Conservation (phyloP, 1,139 yeast species). For the Suhomyces wounanorum region DNA sequence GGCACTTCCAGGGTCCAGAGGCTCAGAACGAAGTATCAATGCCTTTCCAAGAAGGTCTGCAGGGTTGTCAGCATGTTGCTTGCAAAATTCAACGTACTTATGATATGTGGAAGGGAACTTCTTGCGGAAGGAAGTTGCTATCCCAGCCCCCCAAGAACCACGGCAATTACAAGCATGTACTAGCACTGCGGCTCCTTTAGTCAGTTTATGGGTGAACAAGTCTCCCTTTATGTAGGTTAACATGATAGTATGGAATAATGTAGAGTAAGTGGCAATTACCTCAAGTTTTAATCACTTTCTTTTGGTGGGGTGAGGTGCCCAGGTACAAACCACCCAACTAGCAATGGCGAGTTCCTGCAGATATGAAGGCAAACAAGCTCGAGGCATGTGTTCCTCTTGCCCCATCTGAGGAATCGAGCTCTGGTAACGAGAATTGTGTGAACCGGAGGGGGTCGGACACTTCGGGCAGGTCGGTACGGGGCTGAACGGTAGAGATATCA, state of each 20-base stretch:
- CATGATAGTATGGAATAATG: slow-evolving; percentile 15
- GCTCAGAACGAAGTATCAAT: slow-evolving; percentile 42
- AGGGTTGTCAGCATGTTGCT: slow-evolving; percentile 26
- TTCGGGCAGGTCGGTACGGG: not conserved
- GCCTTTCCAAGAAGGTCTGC: slow-evolving; percentile 54
- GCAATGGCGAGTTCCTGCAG: slow-evolving; percentile 7
- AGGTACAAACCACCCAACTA: slow-evolving; percentile 2
- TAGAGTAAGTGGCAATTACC: not conserved
- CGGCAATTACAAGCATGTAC: slow-evolving; percentile 81
- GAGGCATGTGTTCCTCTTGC: slow-evolving; percentile 2
- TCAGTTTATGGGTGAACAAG: slow-evolving; percentile 42
- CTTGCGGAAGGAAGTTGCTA: slow-evolving; percentile 55
- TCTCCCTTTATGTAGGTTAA: slow-evolving; percentile 62
- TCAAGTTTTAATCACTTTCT: not conserved
- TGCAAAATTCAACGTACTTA: slow-evolving; percentile 52
- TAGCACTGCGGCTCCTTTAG: slow-evolving; percentile 38
- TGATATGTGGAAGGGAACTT: slow-evolving; percentile 54
- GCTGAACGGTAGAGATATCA: not conserved
- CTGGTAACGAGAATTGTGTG: not conserved
- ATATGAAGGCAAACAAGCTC: slow-evolving; percentile 3
- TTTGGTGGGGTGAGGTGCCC: slow-evolving; percentile 10
- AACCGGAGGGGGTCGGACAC: not conserved
- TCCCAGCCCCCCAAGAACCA: slow-evolving; percentile 87
- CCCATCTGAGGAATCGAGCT: slow-evolving; percentile 1
- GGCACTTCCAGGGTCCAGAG: slow-evolving; percentile 31